Base-by-base conservation (phyloP, 495 filamentous ascomycete species). In the Daldinia caldariorum region DNA sequence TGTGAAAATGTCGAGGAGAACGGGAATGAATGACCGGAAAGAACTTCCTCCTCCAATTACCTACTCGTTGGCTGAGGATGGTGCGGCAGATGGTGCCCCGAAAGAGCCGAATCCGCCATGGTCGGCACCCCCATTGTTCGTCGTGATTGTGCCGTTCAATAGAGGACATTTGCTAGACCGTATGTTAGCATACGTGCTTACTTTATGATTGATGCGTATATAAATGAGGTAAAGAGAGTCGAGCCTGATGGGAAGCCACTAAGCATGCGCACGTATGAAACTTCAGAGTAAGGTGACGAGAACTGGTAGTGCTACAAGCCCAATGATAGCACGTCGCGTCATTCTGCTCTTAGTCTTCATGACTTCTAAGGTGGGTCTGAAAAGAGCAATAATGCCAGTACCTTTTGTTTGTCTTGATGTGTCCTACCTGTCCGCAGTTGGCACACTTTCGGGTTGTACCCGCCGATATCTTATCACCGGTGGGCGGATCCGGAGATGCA, bases 341-440 rank as follows among this genome's bases (percentile, higher is more conserved):
- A 64, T 61, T 16, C 2, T 35, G 4, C 31, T 67, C 55, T 58
- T 14, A 12, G 54, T 39, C n/a, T 4, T 38, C 58, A 63, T 58
- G 31, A 61, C 50, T 39, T 47, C 20, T 20, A 22, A 22, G 43
- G 43, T 4, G 51, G 29, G 31, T 29, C 22, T 35, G 63, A 53
- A 39, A 8, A 61, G 47, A 58, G 62, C 66, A 78, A 56, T 58
- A 54, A 26, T 71, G 71, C 63, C 74, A 82, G 77, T 83, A 94
- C 91, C 94, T 97, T 84, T 97, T 95, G 83, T 97, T 97, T n/a
- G 94, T 97, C 80, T 97, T 97, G 85, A 99, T 99, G 74, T 99
- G 95, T 26, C 95, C 95, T 20, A 94, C 90, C 73, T 94, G 90
- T 35, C 94, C 94, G 73, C 95, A 99, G 78, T 97, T 98, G 29